phyloP scores from a whole-genome alignment of 2,329 filamentous ascomycete genomes.

The Aspergillus luchuensis region DNA sequence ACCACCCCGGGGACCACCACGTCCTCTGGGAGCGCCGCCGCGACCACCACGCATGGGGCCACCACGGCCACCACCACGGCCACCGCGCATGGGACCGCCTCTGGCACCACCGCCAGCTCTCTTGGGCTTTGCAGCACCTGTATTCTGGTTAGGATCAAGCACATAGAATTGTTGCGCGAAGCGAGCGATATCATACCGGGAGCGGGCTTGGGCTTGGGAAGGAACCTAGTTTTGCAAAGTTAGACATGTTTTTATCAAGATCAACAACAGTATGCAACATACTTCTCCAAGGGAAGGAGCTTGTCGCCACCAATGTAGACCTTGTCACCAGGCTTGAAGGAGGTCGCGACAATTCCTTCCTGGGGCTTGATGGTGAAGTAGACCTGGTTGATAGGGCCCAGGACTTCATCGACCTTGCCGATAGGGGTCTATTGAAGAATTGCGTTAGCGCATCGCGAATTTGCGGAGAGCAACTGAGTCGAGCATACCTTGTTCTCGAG shows the following conservation, averaged over 20 bases:
- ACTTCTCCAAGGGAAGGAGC: constrained; percentile 87
- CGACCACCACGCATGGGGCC: constrained; percentile 42
- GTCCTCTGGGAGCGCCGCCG: constrained; percentile 57
- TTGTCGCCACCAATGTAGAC: constrained; percentile 96
- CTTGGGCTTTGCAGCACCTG: constrained; percentile 69
- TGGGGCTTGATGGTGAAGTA: constrained; percentile 98
- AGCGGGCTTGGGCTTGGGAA: constrained; percentile 84
- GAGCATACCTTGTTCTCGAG: constrained; percentile 87
- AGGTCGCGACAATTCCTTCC: constrained; percentile 91
- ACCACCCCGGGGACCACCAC: constrained; percentile 56
- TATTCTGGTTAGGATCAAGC: constrained; percentile 35
- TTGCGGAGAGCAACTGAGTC: background rate
- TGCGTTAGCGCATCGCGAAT: constrained; percentile 20
- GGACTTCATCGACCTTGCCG: constrained; percentile 97
- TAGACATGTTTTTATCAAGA: constrained; percentile 9
- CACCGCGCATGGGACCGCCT: constrained; percentile 44
- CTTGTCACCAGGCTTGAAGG: constrained; percentile 95
- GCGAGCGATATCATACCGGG: constrained; percentile 45
- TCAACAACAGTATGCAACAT: constrained; percentile 21
- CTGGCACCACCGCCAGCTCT: constrained; percentile 63
- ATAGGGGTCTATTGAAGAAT: constrained; percentile 65
- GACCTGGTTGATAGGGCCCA: constrained; percentile 96
- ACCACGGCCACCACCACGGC: constrained; percentile 47
- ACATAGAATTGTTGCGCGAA: background rate
- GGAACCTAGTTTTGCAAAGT: constrained; percentile 60